A percentile compares a stretch with the other conserved stretches of the same genome.
Evolutionary conservation across 257 asterid species (phyloP).

Genomic region (Plantago major): DNA sequence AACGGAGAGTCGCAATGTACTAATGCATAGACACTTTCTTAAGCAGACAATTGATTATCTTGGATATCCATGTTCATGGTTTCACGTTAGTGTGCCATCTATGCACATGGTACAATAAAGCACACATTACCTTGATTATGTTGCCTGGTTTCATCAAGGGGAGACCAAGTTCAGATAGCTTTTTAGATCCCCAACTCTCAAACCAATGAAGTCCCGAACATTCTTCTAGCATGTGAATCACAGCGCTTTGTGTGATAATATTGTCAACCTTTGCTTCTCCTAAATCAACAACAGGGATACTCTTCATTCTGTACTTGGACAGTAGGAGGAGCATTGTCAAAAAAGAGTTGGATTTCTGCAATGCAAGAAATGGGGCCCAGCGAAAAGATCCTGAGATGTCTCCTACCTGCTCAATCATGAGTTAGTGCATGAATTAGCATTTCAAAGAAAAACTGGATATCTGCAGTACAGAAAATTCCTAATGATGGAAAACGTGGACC

Average conservation of each 20-base stretch:
- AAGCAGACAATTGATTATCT: neutral
- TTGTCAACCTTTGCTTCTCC: conserved; percentile 81
- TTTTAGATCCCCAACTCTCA: conserved; percentile 95
- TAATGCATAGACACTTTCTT: too few relatives aligned
- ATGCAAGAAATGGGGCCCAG: conserved; percentile 98
- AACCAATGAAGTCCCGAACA: conserved; percentile 98
- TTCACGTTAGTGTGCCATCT: neutral
- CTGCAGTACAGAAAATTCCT: neutral
- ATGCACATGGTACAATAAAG: neutral
- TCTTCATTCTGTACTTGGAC: conserved; percentile 93
- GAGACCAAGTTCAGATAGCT: conserved; percentile 81
- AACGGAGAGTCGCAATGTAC: too few relatives aligned
- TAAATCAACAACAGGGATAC: conserved; percentile 84
- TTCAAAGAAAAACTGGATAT: neutral
- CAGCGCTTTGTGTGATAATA: conserved; percentile 89
- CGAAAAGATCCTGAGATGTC: conserved; percentile 95
- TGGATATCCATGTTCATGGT: neutral
- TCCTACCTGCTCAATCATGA: conserved; percentile 53
- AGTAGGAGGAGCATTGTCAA: conserved; percentile 91
- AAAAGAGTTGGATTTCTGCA: conserved; percentile 89
- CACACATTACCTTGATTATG: conserved; percentile 56
- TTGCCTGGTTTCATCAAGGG: conserved; percentile 62
- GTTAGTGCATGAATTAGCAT: conserved; percentile 10
- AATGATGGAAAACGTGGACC: neutral
- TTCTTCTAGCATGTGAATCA: conserved; percentile 93